Evolutionary conservation across 805 yeast genomes (phyloP).

Genomic region (Jamesozyma piceae): DNA sequence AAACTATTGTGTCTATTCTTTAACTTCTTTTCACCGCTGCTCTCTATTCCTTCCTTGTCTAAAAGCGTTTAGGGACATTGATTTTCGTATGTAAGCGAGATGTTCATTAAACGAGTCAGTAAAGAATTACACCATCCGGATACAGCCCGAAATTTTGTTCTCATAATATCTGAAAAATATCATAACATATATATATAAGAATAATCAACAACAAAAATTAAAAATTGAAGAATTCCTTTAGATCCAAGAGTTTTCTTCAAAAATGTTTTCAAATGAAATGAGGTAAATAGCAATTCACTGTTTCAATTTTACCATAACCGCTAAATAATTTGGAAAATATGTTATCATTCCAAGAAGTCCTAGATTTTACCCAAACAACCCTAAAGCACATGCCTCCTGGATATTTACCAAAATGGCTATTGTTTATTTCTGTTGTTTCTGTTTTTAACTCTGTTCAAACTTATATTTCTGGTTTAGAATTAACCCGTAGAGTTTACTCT

Average conservation of each 20-base stretch:
- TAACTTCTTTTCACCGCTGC: too few relatives aligned
- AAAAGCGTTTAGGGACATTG: background rate
- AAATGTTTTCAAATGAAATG: too few relatives aligned
- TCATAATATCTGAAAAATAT: background rate
- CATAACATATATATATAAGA: background rate
- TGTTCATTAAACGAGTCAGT: background rate
- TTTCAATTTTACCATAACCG: too few relatives aligned
- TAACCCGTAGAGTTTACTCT: conserved; percentile 76
- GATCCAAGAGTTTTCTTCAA: too few relatives aligned
- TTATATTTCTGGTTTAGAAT: conserved; percentile 60
- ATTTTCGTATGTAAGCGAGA: background rate
- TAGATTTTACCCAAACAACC: conserved; percentile 24
- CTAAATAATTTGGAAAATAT: conserved; percentile 9
- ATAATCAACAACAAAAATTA: too few relatives aligned
- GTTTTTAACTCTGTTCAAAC: conserved; percentile 84
- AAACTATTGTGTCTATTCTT: too few relatives aligned
- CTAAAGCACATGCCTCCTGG: conserved; percentile 37
- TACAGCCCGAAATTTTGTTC: background rate
- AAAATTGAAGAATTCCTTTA: too few relatives aligned
- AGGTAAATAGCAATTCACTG: too few relatives aligned
- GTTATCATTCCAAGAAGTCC: conserved; percentile 29
- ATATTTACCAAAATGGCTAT: conserved; percentile 64
- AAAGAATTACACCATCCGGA: background rate
- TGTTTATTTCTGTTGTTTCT: conserved; percentile 81
- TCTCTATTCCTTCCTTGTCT: background rate